These are phyloP conservation scores for Aspergillus glaucus DNA, from an alignment of 2,329 filamentous ascomycete species.

Conservation along the genomic window DNA sequence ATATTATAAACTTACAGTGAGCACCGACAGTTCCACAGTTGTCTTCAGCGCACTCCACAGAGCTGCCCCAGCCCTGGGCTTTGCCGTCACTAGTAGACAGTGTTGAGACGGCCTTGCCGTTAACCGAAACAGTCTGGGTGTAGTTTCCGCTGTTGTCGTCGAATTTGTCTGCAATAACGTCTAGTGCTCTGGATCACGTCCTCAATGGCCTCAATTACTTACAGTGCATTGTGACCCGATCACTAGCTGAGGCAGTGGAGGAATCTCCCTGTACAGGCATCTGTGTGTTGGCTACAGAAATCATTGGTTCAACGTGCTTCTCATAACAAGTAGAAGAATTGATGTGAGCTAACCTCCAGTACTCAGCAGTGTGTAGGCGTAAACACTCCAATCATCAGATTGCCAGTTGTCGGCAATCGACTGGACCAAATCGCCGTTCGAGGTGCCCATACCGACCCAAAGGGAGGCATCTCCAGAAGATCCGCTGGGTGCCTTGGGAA, in stretches of 20 bases:
- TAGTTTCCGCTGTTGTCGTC: slow-evolving; percentile 36
- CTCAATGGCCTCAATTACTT: slow-evolving; percentile 1
- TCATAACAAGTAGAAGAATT: neutral
- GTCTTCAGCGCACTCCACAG: slow-evolving; percentile 35
- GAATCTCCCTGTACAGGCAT: slow-evolving; percentile 28
- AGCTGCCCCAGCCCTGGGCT: slow-evolving; percentile 40
- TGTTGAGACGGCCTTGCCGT: slow-evolving; percentile 34
- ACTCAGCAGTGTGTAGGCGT: slow-evolving; percentile 19
- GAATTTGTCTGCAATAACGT: slow-evolving; percentile 25
- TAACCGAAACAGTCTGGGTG: slow-evolving; percentile 35
- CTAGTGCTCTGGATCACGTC: neutral
- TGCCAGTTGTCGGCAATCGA: slow-evolving; percentile 39
- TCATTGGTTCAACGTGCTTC: neutral
- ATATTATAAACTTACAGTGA: slow-evolving; percentile 23
- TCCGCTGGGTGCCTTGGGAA: slow-evolving; percentile 34
- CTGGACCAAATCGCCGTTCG: slow-evolving; percentile 43
- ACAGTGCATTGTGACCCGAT: slow-evolving; percentile 39
- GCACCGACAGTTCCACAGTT: slow-evolving; percentile 38
- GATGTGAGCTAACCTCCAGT: slow-evolving; percentile 9
- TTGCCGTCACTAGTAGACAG: slow-evolving; percentile 42
- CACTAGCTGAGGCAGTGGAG: slow-evolving; percentile 17
- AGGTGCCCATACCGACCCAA: slow-evolving; percentile 47
- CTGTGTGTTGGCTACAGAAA: slow-evolving; percentile 20
- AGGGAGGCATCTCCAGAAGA: slow-evolving; percentile 36
- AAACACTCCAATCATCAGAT: slow-evolving; percentile 36